Evolutionary conservation across 345 rosid species (phyloP), one percentile per base, ranked within the genome.

Genomic region (Populus ilicifolia): DNA sequence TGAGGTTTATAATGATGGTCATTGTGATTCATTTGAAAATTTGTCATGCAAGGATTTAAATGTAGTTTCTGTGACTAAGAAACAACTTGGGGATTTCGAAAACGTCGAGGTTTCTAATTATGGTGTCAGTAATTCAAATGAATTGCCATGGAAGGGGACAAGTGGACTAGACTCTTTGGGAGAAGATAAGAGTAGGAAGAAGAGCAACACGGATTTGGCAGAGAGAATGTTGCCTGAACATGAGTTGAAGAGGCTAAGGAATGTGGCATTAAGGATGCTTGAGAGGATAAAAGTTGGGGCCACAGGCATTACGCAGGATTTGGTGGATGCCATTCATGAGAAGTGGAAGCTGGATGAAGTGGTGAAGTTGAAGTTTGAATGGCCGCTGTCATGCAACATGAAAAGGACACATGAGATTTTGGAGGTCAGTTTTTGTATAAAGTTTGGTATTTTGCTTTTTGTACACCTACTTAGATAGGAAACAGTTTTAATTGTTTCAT

Each of bases 331-430:
- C 44, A 90, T 95, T 83, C 94, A 89, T 78, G 84, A 86, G 81
- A 90, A 88, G 70, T 93, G 98, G 99, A 89, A 82, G 82, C 75
- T 81, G 80, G 92, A 91, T 86, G 97, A 91, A 84, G 91, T 95
- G 70, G 93, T 93, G 72, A 95, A 93, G 86, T 83, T 93, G 82
- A 95, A 90, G 87, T 91, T 93, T 77, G 85, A 83, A 72, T 90
- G 82, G 80, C 91, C 98, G 44, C 89, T 73, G 77, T 84, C 98
- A 8, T 87, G 84, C 68, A 86, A 93, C 80, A 95, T 95, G 99
- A 95, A 84, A 87, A 89, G 92, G 82, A 86, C 94, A 67, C 98
- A 93, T 39, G 89, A 90, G 79, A 80, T 79, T 48, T 77, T 95
- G 81, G 98, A 95, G 97, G 98, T 94, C 66, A 81, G 95, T 75